Percentiles rank a stretch among this genome's conserved stretches.
phyloP scores from a whole-genome alignment of 2,329 filamentous ascomycete species.

The Ceratocystis diversiconidia region DNA sequence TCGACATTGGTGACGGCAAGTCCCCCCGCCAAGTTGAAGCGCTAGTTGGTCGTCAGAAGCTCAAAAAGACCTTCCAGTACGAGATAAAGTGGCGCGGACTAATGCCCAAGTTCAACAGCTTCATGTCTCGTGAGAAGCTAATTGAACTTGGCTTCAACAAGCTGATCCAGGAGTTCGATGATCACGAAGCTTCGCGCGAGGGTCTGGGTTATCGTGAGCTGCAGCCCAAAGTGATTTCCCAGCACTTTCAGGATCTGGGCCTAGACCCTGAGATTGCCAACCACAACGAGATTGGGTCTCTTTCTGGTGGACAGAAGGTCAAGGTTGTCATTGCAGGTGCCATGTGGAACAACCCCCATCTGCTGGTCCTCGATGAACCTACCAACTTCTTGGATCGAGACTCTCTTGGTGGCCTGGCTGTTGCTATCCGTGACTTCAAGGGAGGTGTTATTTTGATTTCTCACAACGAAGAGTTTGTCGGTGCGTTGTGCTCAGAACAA shows the following conservation, averaged over 20 bases:
- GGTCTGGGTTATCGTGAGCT: constrained; percentile 91
- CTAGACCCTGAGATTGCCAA: constrained; percentile 96
- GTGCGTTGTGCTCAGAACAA: constrained; percentile 87
- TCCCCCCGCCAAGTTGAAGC: constrained; percentile 66
- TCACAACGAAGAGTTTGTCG: constrained; percentile 98
- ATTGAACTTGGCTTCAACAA: constrained; percentile 77
- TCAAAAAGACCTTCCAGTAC: constrained; percentile 98
- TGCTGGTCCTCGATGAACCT: constrained; percentile 93
- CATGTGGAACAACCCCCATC: constrained; percentile 98
- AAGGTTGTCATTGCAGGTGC: constrained; percentile 94
- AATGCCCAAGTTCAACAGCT: constrained; percentile 84
- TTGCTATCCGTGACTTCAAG: constrained; percentile 95
- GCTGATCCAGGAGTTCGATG: constrained; percentile 93
- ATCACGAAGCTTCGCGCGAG: constrained; percentile 96
- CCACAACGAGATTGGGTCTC: constrained; percentile 92
- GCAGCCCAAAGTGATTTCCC: constrained; percentile 83
- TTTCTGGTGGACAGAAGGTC: constrained; percentile 96
- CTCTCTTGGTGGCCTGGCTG: constrained; percentile 89
- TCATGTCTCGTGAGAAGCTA: constrained; percentile 86
- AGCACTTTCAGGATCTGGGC: constrained; percentile 95
- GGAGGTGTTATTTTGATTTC: constrained; percentile 98
- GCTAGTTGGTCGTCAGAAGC: constrained; percentile 93
- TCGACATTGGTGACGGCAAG: constrained; percentile 74
- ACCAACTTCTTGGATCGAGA: constrained; percentile 99
- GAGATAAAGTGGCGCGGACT: constrained; percentile 88